phyloP scores from a whole-genome alignment of 345 rosid species.

The Boechera divaricarpa region DNA sequence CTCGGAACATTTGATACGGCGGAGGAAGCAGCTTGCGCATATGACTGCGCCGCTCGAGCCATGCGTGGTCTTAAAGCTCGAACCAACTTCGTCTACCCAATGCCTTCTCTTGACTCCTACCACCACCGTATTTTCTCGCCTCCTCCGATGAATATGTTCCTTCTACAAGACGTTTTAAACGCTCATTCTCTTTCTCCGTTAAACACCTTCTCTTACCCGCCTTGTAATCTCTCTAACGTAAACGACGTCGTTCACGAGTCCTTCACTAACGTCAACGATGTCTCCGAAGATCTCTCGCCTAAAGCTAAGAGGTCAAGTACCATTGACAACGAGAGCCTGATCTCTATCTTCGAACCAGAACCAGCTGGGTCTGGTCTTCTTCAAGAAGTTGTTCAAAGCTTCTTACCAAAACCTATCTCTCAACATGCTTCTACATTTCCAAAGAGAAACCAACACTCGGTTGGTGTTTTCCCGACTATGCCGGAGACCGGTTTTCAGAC shows the following conservation, averaged over 20 bases:
- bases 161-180: slow-evolving; percentile 61
- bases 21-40: slow-evolving; percentile 96
- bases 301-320: slow-evolving; percentile 45
- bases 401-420: slow-evolving; percentile 49
- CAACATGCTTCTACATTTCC: slow-evolving; percentile 28
- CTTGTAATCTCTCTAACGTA: slow-evolving; percentile 26
- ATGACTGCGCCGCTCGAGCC: slow-evolving; percentile 91
- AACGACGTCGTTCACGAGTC: slow-evolving; percentile 32
- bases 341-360: slow-evolving; percentile 59
- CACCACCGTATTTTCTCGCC: slow-evolving; percentile 43
- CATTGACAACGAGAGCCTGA: slow-evolving; percentile 41
- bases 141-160: slow-evolving; percentile 62
- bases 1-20: slow-evolving; percentile 98
- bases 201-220: slow-evolving; percentile 12
- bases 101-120: slow-evolving; percentile 39
- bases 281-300: slow-evolving; percentile 37
- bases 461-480: slow-evolving; percentile 18
- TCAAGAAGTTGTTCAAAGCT: slow-evolving; percentile 84
- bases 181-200: slow-evolving; percentile 43
- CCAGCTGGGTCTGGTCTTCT: slow-evolving; percentile 76
- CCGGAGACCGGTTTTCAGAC: slow-evolving; percentile 24
- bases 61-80: slow-evolving; percentile 95
- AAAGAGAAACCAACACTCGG: slow-evolving; percentile 22
- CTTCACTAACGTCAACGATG: slow-evolving; percentile 6
- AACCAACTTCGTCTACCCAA: slow-evolving; percentile 84